Conservation (phyloP, 2,329 filamentous ascomycete species). For the Phialophora verrucosa region DNA sequence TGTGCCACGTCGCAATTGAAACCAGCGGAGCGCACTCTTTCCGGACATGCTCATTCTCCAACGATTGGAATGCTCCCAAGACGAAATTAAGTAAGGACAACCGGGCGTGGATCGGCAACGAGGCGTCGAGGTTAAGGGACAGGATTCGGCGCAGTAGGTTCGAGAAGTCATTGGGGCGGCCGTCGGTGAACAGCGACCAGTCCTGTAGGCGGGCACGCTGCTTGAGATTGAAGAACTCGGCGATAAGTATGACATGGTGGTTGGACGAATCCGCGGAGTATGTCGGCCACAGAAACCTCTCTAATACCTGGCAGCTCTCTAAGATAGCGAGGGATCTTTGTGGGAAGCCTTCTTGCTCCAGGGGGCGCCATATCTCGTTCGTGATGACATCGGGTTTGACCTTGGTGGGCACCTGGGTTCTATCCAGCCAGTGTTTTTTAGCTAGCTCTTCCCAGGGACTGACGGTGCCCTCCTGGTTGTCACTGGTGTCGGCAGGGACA, state of each 20-base stretch:
- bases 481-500: conserved; percentile 43
- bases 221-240: conserved; percentile 85
- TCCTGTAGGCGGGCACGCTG: conserved; percentile 82
- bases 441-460: conserved; percentile 70
- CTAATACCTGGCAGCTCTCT: conserved; percentile 88
- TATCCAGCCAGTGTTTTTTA: conserved; percentile 81
- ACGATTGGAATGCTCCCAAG: conserved; percentile 88
- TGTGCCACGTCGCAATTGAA: conserved; percentile 94
- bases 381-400: conserved; percentile 84
- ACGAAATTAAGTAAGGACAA: conserved; percentile 88
- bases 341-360: conserved; percentile 81
- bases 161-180: conserved; percentile 81
- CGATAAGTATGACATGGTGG: conserved; percentile 85
- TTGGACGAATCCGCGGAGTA: conserved; percentile 90
- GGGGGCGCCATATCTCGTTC: conserved; percentile 82
- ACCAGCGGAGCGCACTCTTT: conserved; percentile 97
- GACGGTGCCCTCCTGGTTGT: conserved; percentile 34
- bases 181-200: conserved; percentile 80
- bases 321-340: conserved; percentile 79
- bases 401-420: conserved; percentile 63
- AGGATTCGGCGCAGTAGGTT: conserved; percentile 86
- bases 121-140: conserved; percentile 78
- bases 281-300: conserved; percentile 94
- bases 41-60: conserved; percentile 85
- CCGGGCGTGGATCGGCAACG: conserved; percentile 69